A percentile compares a stretch with the other conserved stretches of the same genome.
phyloP scores from a whole-genome alignment of 148 eudicot species.

The Camellia granthamiana region DNA sequence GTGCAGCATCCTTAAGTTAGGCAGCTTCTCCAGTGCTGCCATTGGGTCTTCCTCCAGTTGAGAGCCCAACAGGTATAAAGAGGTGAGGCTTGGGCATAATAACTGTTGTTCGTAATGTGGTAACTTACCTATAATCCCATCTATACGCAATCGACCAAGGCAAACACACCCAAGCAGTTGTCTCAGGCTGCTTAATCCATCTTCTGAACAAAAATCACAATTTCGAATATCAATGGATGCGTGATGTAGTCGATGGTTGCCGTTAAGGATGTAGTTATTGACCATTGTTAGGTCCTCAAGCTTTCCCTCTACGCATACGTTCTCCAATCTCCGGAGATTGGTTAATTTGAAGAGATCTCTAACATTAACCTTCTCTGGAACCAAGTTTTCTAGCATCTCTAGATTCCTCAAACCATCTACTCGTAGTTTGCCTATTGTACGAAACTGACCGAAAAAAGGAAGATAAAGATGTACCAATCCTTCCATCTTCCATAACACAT shows the following conservation, averaged over 20 bases:
- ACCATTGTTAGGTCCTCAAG: background rate
- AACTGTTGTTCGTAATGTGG: background rate
- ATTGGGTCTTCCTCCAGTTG: constrained; percentile 5
- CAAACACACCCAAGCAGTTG: background rate
- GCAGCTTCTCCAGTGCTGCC: constrained; percentile 12
- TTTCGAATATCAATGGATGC: background rate
- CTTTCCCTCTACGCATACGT: too few species aligned
- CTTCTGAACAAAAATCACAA: background rate
- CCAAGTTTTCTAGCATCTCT: constrained; percentile 21
- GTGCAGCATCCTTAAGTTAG: background rate
- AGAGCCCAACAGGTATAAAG: background rate
- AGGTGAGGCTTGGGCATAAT: background rate
- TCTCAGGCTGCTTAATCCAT: background rate
- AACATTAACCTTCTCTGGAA: background rate
- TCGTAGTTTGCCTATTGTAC: background rate
- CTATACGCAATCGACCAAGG: constrained; percentile 4
- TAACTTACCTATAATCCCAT: background rate
- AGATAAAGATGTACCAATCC: constrained; percentile 29
- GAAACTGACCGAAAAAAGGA: background rate
- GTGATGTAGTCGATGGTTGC: background rate
- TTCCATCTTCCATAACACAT: constrained; percentile 21
- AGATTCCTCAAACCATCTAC: constrained; percentile 12
- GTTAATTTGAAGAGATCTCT: background rate
- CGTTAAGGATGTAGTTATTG: background rate
- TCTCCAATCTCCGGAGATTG: constrained; percentile 2